Base-by-base conservation (phyloP, 176 grass and related monocot species). In the Oryza meridionalis region DNA sequence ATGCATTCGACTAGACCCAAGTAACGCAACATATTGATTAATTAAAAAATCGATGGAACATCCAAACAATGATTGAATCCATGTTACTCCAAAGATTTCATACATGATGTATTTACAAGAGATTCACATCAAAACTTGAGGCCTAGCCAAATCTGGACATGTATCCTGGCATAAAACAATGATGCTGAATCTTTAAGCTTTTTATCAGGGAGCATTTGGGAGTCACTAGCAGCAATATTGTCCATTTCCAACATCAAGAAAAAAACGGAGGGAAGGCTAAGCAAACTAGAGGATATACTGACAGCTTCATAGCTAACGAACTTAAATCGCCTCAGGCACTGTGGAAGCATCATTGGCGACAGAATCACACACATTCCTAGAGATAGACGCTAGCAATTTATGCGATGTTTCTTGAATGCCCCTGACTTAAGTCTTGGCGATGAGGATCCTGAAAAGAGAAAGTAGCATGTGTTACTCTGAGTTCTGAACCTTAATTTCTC, bases 301-400 rank as follows among this genome's bases (percentile, higher is more conserved):
- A 37, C n/a, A 84, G 59, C 67, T 58, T 29, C 32, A 35, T 13
- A 25, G 44, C 68, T 78, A 79, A 73, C 9, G 4, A 73, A 73
- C 75, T 67, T 79, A 40, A 69, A 26, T 42, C 69, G 45, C 86
- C 75, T 84, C 69, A 88, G 61, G 81, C 81, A 73, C 76, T 74
- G 55, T 38, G 71, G 78, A 78, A 64, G 51, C 82, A 85, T 76
- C 77, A 72, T 77, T 2, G 53, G 77, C 53, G 65, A 65, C n/a
- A 12, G 53, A 74, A 55, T 64, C 65, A 53, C 55, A 25, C 17
- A 78, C 7, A 0, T n/a, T 35, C 74, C 88, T 62, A 81, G 21
- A 55, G 24, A 79, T 11, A 83, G 42, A 73, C 82, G 84, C 67
- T 69, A 86, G 35, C 80, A 75, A 73, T 78, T 83, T 83, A 74